Base-by-base conservation (phyloP, 495 filamentous ascomycete species). In the Patellaria atrata region DNA sequence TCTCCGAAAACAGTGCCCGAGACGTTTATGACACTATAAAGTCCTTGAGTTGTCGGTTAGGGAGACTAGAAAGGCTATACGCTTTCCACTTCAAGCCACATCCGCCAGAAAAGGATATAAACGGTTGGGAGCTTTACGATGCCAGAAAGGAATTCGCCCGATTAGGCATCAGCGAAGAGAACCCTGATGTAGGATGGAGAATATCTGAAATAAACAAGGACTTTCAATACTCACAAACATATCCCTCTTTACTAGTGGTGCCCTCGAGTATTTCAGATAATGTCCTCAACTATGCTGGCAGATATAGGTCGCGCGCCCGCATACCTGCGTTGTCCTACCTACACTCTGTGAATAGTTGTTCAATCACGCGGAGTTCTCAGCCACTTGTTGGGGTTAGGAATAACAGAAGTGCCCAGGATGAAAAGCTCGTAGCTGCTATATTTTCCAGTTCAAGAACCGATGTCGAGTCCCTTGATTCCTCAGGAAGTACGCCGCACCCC, bases 331-430 rank as follows among this genome's bases (percentile, higher is more conserved):
- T 96, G 22, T 80, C 82, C 20, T 99, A 99, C 52, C 70, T 94
- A 8, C 89, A 99, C 55, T 84, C 89, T 1, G 67, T 96, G 38
- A 99, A 96, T 57, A 92, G 91, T 53, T 94, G 89, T 54, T 85
- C 85, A 17, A 96, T 99, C 42, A 94, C 87, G 3, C 67, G 89
- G 42, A 91, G 86, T 51, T 89, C 91, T 3, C 89, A 99, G 57
- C 89, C 89, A 2, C 59, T 92, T 38, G 79, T 86, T 12, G 89
- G 89, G 14, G 71, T 96, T 10, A 70, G 81, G 34, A 74, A 81
- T 32, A 87, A 92, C 45, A 73, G 89, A 29, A 94, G 82, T 54
- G 82, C 91, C 30, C 89, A 99, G 49, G 89, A 99, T 53, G 89
- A 99, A 53, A 83, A 82, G 51, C 70, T 99, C 3, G 72, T 99